phyloP scores from a whole-genome alignment of 805 yeast species.

The Sugiyamaella marilandica region DNA sequence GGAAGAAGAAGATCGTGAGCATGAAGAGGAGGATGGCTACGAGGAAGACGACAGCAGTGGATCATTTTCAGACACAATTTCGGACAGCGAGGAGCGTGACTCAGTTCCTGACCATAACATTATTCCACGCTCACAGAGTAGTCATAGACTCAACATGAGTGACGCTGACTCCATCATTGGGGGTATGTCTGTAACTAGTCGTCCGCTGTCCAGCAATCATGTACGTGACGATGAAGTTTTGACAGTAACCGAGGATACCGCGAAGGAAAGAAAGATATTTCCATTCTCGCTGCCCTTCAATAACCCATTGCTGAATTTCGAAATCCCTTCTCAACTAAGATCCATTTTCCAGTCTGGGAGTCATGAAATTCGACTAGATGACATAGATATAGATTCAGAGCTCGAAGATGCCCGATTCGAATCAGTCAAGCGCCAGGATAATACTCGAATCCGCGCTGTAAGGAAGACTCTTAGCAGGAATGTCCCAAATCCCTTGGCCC shows the following conservation, averaged over 20 bases:
- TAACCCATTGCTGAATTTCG: conserved; percentile 35
- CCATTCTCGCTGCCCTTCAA: conserved; percentile 57
- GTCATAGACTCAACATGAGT: neutral
- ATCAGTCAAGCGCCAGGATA: conserved; percentile 49
- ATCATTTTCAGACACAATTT: neutral
- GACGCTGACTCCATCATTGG: conserved; percentile 23
- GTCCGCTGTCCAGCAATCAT: neutral
- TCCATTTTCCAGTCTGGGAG: conserved; percentile 10
- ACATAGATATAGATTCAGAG: conserved; percentile 45
- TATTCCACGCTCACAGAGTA: neutral
- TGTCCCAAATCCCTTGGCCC: conserved; percentile 32
- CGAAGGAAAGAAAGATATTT: conserved; percentile 17
- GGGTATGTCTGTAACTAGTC: conserved; percentile 10
- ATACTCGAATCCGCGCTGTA: conserved; percentile 66
- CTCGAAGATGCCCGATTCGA: conserved; percentile 60
- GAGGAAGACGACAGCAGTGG: neutral
- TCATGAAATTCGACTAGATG: neutral
- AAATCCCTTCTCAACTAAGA: conserved; percentile 19
- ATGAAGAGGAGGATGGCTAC: neutral
- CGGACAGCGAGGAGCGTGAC: neutral
- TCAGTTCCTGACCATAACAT: neutral
- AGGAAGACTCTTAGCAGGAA: conserved; percentile 55
- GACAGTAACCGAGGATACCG: neutral
- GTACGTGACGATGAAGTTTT: neutral
- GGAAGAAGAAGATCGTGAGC: neutral